Percentiles rank a stretch among this genome's conserved stretches.
phyloP scores from a whole-genome alignment of 345 rosid genomes.

The Corchorus capsularis region DNA sequence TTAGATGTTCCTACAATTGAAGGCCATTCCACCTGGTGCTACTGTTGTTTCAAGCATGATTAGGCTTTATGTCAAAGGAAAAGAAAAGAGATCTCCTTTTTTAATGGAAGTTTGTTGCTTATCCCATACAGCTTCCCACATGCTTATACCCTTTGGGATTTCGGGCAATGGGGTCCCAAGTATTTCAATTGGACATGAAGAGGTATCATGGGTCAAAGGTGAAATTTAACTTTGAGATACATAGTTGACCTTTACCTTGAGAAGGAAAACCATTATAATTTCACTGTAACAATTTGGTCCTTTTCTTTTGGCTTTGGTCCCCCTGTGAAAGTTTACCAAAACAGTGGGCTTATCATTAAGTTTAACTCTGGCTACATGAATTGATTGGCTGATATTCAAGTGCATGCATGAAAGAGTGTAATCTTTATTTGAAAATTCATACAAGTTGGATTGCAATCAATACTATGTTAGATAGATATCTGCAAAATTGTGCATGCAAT shows the following conservation, averaged over 20 bases:
- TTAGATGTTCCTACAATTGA: background rate
- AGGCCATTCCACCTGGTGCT: background rate
- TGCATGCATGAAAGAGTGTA: background rate
- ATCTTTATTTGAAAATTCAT: background rate
- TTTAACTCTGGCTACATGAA: background rate
- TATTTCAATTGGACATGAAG: background rate
- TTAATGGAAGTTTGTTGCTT: background rate
- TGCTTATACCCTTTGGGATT: background rate
- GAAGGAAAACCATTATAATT: background rate
- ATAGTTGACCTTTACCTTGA: background rate
- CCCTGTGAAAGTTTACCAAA: too few species aligned
- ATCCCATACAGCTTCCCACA: slow-evolving; percentile 5
- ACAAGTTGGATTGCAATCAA: background rate
- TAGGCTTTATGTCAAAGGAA: background rate
- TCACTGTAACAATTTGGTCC: background rate
- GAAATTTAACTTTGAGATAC: background rate
- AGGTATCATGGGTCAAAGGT: background rate
- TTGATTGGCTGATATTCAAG: background rate
- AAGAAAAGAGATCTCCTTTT: slow-evolving; percentile 9
- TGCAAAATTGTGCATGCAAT: background rate
- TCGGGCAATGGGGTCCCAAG: slow-evolving; percentile 15
- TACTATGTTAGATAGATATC: background rate
- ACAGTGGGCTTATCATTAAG: too few species aligned
- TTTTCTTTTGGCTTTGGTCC: background rate
- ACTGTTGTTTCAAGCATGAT: slow-evolving; percentile 3